Evolutionary conservation across 768 basidiomycete genomes (phyloP).

Genomic region (Cystoderma amianthinum): DNA sequence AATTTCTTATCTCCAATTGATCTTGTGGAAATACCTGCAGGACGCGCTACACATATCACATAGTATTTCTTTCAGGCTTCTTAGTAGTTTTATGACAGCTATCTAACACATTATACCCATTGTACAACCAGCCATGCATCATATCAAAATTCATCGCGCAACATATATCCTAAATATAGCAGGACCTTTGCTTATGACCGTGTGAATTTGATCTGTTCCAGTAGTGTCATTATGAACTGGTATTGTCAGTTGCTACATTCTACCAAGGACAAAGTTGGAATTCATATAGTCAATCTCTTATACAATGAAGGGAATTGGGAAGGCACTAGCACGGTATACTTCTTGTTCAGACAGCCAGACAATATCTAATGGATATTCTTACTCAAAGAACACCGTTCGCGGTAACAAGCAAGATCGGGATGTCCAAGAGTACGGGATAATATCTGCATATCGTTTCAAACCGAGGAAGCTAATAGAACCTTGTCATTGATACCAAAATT

Average conservation of each 20-base stretch:
- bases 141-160: too few relatives aligned
- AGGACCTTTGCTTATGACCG: too few relatives aligned
- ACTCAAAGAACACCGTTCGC: constrained; percentile 80
- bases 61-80: background rate
- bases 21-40: constrained; percentile 14
- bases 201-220: background rate
- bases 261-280: background rate
- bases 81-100: background rate
- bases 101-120: background rate
- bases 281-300: constrained; percentile 1
- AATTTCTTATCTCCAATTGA: constrained; percentile 40
- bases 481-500: background rate
- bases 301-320: constrained; percentile 80
- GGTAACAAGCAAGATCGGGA: constrained; percentile 81
- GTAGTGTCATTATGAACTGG: background rate
- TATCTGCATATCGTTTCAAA: background rate
- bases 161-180: too few relatives aligned
- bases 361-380: constrained; percentile 1
- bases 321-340: constrained; percentile 64
- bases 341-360: constrained; percentile 8
- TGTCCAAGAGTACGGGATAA: constrained; percentile 75
- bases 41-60: background rate
- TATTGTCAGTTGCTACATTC: background rate
- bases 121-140: background rate
- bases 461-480: background rate